phyloP scores from a whole-genome alignment of 2,329 filamentous ascomycete genomes.

The Apiospora hydei region DNA sequence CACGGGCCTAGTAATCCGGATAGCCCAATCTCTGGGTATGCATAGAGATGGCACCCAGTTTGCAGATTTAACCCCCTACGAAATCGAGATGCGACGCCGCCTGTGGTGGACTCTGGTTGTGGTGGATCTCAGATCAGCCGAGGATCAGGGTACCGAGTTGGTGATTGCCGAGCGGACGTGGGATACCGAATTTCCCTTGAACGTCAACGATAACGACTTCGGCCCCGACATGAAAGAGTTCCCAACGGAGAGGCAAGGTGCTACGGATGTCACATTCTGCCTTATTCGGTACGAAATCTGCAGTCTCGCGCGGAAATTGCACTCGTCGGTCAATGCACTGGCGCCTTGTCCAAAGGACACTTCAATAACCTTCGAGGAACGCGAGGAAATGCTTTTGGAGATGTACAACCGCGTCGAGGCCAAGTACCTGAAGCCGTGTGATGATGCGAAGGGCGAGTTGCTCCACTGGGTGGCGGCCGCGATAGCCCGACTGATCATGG shows the following conservation, averaged over 20 bases:
- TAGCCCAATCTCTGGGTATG: conserved; percentile 61
- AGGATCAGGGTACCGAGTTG: conserved; percentile 63
- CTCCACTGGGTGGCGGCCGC: conserved; percentile 60
- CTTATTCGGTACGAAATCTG: conserved; percentile 54
- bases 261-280: conserved; percentile 60
- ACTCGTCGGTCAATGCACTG: conserved; percentile 45
- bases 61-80: conserved; percentile 62
- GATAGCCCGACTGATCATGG: conserved; percentile 56
- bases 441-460: conserved; percentile 51
- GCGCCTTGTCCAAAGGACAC: conserved; percentile 42
- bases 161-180: conserved; percentile 54
- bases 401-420: conserved; percentile 58
- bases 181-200: conserved; percentile 62
- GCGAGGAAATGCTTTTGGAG: conserved; percentile 53
- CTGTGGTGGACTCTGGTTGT: conserved; percentile 69
- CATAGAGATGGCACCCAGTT: conserved; percentile 64
- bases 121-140: conserved; percentile 65
- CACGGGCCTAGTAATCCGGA: conserved; percentile 66
- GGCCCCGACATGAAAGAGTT: conserved; percentile 53
- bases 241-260: conserved; percentile 55
- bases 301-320: conserved; percentile 47
- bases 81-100: conserved; percentile 68
- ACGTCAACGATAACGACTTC: conserved; percentile 64
- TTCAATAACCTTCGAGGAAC: conserved; percentile 48
- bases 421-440: conserved; percentile 59